Evolutionary conservation across 306 rosid species (phyloP), one percentile per base, ranked within the genome.

Genomic region (Cucurbita ficifolia): DNA sequence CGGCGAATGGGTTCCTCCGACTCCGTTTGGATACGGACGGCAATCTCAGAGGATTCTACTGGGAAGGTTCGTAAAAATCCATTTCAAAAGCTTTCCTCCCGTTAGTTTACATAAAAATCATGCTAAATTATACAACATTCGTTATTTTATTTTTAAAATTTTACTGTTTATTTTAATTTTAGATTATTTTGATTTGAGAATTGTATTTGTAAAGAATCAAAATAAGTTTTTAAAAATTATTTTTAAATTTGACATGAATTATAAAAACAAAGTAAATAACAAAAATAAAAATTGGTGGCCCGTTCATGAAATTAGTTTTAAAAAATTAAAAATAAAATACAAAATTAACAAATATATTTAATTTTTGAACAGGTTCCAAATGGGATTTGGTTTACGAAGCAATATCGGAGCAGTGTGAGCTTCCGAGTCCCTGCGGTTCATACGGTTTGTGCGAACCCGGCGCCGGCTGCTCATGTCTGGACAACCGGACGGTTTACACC

Each of bases 341-440:
- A 7, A 53, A 53, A 53, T 53, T 53, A 6, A 53, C 8, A 0
- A 53, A 18, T 3, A 53, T 18, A 18, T 18, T 18, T 18, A 1
- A 57, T 33, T 7, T 33, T 63, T 10, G 5, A 9, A 17, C 55
- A 67, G 72, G 72, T 43, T 67, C 40, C 1, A 75, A 50, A 0
- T 94, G 98, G 98, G 65, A 74, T 0, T 33, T 75, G 64, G 79
- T 85, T 52, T 94, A 75, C 59, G 74, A 85, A 72, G 96, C 97
- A 17, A 86, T 90, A 5, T 36, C 81, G 0, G 86, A 84, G 10
- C 57, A 79, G 2, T 94, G 98, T 51, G 85, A 89, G 51, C 90
- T 94, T 0, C 97, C 97, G 0, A 88, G 80, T 8, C 79, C 88
- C 0, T 94, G 98, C 81, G 96, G 97, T 58, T 78, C 95, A 22